Base-by-base conservation (phyloP, 2,329 filamentous ascomycete species). In the Trichoderma oligosporum region DNA sequence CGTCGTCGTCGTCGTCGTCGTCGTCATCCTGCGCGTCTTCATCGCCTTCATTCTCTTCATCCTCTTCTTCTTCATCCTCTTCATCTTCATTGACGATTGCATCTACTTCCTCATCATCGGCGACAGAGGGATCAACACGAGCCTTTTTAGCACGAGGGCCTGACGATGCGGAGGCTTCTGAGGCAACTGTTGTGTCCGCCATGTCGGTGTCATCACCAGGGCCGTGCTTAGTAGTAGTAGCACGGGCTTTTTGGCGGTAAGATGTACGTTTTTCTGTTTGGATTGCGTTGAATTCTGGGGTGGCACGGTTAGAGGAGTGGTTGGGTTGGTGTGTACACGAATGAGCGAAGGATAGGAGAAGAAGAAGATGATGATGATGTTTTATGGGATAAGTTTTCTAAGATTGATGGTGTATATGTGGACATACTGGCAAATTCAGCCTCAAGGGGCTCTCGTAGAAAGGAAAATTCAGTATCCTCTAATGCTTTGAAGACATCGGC, bases 401-500 rank as follows among this genome's bases (percentile, higher is more conserved):
- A 11, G 7, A 29, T 4, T 12, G 20, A n/a, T 2, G 36, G 3
- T 20, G n/a, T 20, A 4, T 4, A 5, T 11, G 11, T 9, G 6
- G 9, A 77, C 84, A 46, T 70, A 90, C 87, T 91, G 39, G 83
- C 82, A 68, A 91, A 86, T 71, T 93, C 89, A 5, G 84, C 86
- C 71, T 93, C 86, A 29, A 93, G 75, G 31, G 84, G 78, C 56
- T 77, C 77, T 12, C 82, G 81, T 56, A 90, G 76, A 68, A 92
- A 91, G n/a, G 78, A 79, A 47, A 89, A 89, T 69, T 93, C 89
- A 45, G 86, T 82, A 35, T 89, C 86, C n/a, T 88, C 84, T 45
- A 94, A 78, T 0, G 88, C 89, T 48, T 85, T 84, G 67, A 92
- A 85, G 38, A 94, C 87, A 68, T 93, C 88, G 38, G 81, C 79